Conservation (phyloP, 352 stramenopile genomes). For the Salisapilia sapeloensis region DNA sequence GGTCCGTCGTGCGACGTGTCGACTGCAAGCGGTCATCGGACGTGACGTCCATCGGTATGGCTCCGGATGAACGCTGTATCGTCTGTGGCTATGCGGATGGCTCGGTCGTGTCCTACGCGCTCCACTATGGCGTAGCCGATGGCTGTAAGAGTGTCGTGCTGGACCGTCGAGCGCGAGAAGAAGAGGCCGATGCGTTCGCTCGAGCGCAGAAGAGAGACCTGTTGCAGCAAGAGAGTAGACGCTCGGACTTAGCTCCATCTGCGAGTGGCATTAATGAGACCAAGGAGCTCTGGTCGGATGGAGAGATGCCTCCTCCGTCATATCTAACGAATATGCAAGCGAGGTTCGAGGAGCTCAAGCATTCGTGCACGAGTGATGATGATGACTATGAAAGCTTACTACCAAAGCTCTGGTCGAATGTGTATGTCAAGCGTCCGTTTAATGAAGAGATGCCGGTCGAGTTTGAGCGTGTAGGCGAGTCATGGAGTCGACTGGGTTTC, state of each 20-base stretch:
- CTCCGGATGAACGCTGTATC: constrained; percentile 68
- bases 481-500: constrained; percentile 70
- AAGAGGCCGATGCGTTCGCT: constrained; percentile 61
- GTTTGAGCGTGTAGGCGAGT: constrained; percentile 57
- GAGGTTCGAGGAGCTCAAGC: constrained; percentile 44
- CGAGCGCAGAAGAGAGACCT: constrained; percentile 53
- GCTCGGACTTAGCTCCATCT: no score
- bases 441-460: constrained; percentile 9
- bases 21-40: constrained; percentile 53
- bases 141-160: constrained; percentile 50
- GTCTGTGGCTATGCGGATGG: constrained; percentile 69
- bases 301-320: constrained; percentile 32
- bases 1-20: constrained; percentile 46
- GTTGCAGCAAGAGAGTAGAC: constrained; percentile 37
- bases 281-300: no score
- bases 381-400: constrained; percentile 42
- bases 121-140: constrained; percentile 69
- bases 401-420: constrained; percentile 36
- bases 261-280: no score
- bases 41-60: constrained; percentile 53
- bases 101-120: constrained; percentile 54
- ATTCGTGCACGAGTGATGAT: constrained; percentile 45
- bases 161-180: constrained; percentile 55
- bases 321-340: constrained; percentile 47
- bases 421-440: constrained; percentile 38